Conservation (phyloP, 2,329 filamentous ascomycete species). For the Diaporthe sp. region DNA sequence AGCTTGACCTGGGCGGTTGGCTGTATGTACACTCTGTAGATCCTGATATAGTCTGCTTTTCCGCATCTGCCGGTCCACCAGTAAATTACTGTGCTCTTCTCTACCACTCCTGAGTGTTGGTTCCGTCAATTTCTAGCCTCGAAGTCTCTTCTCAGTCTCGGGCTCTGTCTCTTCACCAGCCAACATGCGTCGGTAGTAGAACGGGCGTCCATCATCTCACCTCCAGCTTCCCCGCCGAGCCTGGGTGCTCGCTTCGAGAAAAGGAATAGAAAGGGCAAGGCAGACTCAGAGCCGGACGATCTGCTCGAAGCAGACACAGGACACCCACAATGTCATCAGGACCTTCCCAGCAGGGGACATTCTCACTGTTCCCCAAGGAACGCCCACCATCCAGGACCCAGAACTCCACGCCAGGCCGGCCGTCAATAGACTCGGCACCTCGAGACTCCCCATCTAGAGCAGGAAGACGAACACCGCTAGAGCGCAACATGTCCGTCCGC, state of each 20-base stretch:
- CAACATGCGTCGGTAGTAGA: conserved; percentile 37
- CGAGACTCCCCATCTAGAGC: conserved; percentile 47
- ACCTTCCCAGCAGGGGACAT: conserved; percentile 60
- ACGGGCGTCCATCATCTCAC: conserved; percentile 8
- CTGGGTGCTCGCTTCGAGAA: conserved; percentile 18
- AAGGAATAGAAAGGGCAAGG: conserved; percentile 1
- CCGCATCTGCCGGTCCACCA: conserved; percentile 12
- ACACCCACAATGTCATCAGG: conserved; percentile 55
- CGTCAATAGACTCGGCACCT: conserved; percentile 47
- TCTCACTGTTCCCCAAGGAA: conserved; percentile 71
- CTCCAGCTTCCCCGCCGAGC: not conserved
- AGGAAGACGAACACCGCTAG: conserved; percentile 52
- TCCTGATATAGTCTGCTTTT: conserved; percentile 35
- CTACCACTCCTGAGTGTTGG: not conserved
- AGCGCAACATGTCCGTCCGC: conserved; percentile 51
- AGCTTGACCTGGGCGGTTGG: conserved; percentile 34
- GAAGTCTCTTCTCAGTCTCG: not conserved
- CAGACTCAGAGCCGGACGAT: not conserved
- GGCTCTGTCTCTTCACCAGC: conserved; percentile 5
- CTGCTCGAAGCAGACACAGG: conserved; percentile 37
- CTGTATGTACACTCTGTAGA: conserved; percentile 11
- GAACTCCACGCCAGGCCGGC: conserved; percentile 46
- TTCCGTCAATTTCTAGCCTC: not conserved
- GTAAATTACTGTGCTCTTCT: conserved; percentile 6
- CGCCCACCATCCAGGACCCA: conserved; percentile 61